These are phyloP conservation scores for Epithemia pelagica DNA, from an alignment of 108 stramenopile genomes.

Conservation along the genomic window DNA sequence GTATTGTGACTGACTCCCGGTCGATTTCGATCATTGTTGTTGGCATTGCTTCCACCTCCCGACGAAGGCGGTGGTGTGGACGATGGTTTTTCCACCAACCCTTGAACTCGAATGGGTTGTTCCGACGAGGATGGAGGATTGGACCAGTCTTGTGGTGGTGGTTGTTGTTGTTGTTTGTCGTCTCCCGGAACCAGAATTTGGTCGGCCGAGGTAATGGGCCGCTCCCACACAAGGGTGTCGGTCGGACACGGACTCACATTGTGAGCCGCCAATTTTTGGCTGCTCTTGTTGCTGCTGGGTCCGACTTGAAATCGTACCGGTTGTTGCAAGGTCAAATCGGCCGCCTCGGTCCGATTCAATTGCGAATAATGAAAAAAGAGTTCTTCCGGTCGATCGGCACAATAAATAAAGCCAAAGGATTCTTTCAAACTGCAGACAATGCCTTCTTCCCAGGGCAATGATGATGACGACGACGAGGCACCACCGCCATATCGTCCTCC, in stretches of 20 bases:
- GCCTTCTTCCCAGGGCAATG: constrained; percentile 59
- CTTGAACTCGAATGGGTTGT: not conserved
- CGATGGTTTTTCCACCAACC: not conserved
- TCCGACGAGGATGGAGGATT: too few relatives aligned
- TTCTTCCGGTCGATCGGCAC: constrained; percentile 69
- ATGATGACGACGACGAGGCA: constrained; percentile 2
- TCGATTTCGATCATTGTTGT: constrained; percentile 2
- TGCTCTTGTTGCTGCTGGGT: not conserved
- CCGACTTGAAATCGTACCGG: constrained; percentile 64
- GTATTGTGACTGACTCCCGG: constrained; percentile 4
- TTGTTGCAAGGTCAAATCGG: constrained; percentile 53
- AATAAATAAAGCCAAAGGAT: constrained; percentile 72
- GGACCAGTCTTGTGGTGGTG: constrained; percentile 8
- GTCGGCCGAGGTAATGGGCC: constrained; percentile 36
- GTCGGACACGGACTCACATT: constrained; percentile 22
- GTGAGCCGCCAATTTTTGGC: constrained; percentile 37
- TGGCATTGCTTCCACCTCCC: not conserved
- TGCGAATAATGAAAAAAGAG: constrained; percentile 70
- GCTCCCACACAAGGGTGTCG: constrained; percentile 69
- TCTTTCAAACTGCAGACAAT: constrained; percentile 52
- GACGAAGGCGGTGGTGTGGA: not conserved
- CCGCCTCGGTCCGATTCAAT: constrained; percentile 18
- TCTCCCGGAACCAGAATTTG: not conserved
- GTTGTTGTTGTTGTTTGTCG: not conserved
- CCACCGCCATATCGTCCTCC: constrained; percentile 3